Conservation (phyloP, 306 rosid genomes). For the Carpinus fangiana region DNA sequence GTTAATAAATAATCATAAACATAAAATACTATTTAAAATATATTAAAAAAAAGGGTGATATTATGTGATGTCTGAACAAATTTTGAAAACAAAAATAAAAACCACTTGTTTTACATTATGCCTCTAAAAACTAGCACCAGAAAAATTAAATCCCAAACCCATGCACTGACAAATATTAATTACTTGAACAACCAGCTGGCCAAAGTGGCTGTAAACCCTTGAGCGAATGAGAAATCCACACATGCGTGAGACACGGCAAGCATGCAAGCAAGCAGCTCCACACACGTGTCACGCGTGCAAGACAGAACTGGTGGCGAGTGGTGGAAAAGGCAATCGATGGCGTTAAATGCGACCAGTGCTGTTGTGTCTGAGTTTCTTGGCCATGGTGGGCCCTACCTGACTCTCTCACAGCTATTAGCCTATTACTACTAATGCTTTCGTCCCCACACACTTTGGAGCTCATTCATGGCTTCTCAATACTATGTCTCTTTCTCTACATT, state of each 20-base stretch:
- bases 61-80: too few species aligned
- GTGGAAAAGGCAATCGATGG: constrained; percentile 41
- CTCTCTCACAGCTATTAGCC: constrained; percentile 41
- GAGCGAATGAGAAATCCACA: not conserved
- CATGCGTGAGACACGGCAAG: not conserved
- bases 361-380: constrained; percentile 26
- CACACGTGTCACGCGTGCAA: constrained; percentile 42
- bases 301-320: constrained; percentile 10
- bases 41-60: too few species aligned
- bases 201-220: not conserved
- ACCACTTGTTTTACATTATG: too few species aligned
- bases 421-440: constrained; percentile 42
- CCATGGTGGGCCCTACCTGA: constrained; percentile 46
- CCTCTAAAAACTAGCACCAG: not conserved
- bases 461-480: constrained; percentile 59
- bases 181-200: constrained; percentile 30
- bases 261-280: not conserved
- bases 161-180: not conserved
- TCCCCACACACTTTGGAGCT: constrained; percentile 64
- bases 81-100: too few species aligned
- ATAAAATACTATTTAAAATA: too few species aligned
- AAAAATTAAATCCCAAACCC: not conserved
- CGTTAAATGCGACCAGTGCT: constrained; percentile 61
- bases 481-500: constrained; percentile 21
- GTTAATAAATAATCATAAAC: too few species aligned